Conservation (phyloP, 768 basidiomycete species). For the Calocera cornea region DNA sequence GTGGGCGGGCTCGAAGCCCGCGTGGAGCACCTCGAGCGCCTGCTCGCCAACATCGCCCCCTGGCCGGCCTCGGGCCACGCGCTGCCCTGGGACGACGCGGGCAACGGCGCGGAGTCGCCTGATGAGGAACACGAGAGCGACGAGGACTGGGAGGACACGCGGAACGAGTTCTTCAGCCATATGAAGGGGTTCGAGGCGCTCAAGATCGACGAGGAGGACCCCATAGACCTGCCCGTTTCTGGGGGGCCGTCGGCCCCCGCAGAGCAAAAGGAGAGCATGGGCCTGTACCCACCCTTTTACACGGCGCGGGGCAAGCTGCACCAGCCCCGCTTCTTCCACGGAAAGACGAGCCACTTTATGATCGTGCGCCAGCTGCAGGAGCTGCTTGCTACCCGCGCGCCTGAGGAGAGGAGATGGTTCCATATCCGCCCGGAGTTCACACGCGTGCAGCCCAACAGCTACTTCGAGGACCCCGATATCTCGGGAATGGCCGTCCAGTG, state of each 20-base stretch:
- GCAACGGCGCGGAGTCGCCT: background rate
- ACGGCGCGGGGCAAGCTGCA: background rate
- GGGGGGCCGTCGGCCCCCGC: background rate
- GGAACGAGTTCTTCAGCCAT: background rate
- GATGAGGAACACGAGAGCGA: background rate
- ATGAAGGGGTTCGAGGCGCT: background rate
- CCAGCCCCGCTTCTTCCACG: constrained; percentile 3
- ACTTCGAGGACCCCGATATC: background rate
- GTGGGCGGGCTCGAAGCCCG: background rate
- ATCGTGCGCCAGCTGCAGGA: background rate
- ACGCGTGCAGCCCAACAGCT: background rate
- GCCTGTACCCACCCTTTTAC: background rate
- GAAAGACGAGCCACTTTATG: constrained; percentile 2
- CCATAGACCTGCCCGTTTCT: background rate
- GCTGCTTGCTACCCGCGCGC: background rate
- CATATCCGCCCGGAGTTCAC: background rate
- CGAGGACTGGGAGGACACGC: background rate
- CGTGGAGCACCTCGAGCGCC: background rate
- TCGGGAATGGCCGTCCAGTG: constrained; percentile 26
- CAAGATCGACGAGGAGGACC: background rate
- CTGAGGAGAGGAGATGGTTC: background rate
- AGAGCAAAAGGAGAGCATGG: no score
- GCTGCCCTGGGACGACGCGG: constrained; percentile 1
- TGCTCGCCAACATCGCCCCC: background rate
- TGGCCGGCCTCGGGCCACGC: background rate